Percentiles rank a stretch among this genome's conserved stretches.
Conservation (phyloP, 169 alveolate species). For the Toxoplasma gondii region DNA sequence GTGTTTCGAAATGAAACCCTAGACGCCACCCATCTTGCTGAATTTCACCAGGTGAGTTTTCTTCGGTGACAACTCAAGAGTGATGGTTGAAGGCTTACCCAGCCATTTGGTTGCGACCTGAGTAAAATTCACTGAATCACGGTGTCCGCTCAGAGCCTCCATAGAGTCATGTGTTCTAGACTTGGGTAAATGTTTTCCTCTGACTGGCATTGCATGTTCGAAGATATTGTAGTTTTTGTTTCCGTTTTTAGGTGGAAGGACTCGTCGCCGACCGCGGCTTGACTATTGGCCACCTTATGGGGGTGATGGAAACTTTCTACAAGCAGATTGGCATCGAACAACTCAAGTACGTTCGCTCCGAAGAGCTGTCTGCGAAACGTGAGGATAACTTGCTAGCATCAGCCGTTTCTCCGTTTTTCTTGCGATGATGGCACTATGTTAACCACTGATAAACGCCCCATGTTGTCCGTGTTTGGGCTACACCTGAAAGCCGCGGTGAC, state of each 20-base stretch:
- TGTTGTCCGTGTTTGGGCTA: too few species aligned
- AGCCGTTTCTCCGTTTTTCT: too few species aligned
- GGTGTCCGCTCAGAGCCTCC: too few species aligned
- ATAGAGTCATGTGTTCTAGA: too few species aligned
- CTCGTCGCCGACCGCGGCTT: conserved; percentile 91
- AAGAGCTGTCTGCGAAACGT: too few species aligned
- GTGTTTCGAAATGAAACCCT: conserved; percentile 99
- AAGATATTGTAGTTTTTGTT: background rate
- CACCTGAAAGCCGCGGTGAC: too few species aligned
- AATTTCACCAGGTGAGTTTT: conserved; percentile 95
- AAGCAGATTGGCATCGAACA: conserved; percentile 73
- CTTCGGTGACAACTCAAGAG: background rate
- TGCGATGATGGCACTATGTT: too few species aligned
- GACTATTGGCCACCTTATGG: conserved; percentile 91
- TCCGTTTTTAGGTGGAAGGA: conserved; percentile 85
- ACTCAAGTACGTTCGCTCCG: conserved; percentile 47
- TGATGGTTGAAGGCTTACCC: background rate
- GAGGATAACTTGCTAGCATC: too few species aligned
- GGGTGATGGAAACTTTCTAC: conserved; percentile 81
- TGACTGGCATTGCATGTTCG: background rate
- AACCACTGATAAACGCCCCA: too few species aligned
- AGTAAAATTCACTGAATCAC: background rate
- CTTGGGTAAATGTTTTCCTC: background rate
- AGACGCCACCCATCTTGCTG: conserved; percentile 99
- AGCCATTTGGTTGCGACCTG: conserved; percentile 28